phyloP scores from a whole-genome alignment of 306 rosid species.

The Quercus rubra region DNA sequence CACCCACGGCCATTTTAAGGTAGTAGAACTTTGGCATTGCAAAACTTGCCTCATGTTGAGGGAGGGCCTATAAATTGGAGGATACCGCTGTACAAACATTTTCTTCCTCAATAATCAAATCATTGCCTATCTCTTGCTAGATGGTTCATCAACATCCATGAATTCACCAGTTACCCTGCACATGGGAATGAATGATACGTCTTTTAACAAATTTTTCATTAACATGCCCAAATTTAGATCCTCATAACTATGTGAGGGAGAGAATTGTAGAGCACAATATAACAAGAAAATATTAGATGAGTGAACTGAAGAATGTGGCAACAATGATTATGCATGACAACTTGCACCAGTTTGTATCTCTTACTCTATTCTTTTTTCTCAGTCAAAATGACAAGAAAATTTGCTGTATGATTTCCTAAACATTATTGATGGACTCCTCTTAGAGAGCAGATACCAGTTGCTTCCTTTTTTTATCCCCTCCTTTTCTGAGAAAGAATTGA shows the following conservation, averaged over 20 bases:
- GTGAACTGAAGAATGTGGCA: background rate
- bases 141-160: conserved; percentile 2
- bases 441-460: background rate
- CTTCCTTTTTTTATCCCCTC: background rate
- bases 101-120: background rate
- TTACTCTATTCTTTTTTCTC: background rate
- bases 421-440: background rate
- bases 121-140: background rate
- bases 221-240: background rate
- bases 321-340: background rate
- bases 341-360: background rate
- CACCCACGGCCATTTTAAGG: too few relatives aligned
- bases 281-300: background rate
- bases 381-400: background rate
- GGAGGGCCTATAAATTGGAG: background rate
- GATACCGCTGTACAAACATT: conserved; percentile 11
- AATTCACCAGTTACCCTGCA: conserved; percentile 79
- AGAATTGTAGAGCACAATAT: background rate
- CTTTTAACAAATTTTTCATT: background rate
- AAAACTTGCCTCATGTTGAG: background rate
- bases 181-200: conserved; percentile 6
- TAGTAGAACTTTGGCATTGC: too few relatives aligned
- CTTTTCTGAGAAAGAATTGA: background rate
- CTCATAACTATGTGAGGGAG: background rate
- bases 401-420: background rate